These are phyloP conservation scores for Teunomyces gatunensis DNA, from an alignment of 805 yeast genomes.

Conservation along the genomic window DNA sequence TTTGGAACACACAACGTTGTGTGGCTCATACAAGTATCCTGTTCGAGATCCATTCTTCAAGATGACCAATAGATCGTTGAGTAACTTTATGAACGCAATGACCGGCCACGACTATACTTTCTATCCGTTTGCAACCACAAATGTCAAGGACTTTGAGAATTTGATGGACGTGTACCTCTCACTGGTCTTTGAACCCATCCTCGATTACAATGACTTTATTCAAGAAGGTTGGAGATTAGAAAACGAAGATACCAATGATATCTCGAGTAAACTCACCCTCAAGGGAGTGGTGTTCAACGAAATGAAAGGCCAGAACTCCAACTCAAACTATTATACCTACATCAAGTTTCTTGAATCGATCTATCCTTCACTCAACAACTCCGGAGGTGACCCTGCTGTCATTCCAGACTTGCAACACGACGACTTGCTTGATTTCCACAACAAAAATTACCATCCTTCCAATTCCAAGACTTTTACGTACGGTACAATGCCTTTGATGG, in stretches of 20 bases:
- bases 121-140: slow-evolving; percentile 95
- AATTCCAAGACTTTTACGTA: slow-evolving; percentile 85
- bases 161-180: slow-evolving; percentile 86
- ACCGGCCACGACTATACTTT: slow-evolving; percentile 96
- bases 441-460: slow-evolving; percentile 79
- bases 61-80: slow-evolving; percentile 90
- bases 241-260: slow-evolving; percentile 58
- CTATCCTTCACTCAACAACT: slow-evolving; percentile 80
- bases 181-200: slow-evolving; percentile 77
- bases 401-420: slow-evolving; percentile 75
- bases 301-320: slow-evolving; percentile 96
- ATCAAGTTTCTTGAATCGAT: slow-evolving; percentile 78
- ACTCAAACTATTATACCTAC: slow-evolving; percentile 81
- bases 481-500: slow-evolving; percentile 68
- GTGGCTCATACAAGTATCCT: slow-evolving; percentile 90
- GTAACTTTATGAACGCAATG: slow-evolving; percentile 98
- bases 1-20: slow-evolving; percentile 90
- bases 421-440: slow-evolving; percentile 77
- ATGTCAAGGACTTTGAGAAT: slow-evolving; percentile 73
- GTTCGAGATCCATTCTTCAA: slow-evolving; percentile 97
- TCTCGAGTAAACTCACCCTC: slow-evolving; percentile 59
- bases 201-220: slow-evolving; percentile 75
- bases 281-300: slow-evolving; percentile 98
- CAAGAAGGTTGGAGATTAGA: slow-evolving; percentile 99
- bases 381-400: slow-evolving; percentile 89